Conservation (phyloP, 2,329 filamentous ascomycete genomes). For the Westerdykella sp. region DNA sequence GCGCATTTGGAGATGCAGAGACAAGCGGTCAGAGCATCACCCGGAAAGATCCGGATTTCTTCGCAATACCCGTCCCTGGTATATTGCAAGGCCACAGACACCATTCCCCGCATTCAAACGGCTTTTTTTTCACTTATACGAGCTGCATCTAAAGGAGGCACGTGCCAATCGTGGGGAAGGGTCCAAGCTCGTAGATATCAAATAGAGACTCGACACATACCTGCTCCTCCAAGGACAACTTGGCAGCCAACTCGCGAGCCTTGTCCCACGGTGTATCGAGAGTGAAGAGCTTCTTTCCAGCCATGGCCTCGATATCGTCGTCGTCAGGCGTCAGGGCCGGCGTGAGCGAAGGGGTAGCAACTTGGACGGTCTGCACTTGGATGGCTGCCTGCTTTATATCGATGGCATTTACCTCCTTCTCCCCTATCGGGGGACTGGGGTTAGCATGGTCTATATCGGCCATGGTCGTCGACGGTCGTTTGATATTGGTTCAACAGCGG, state of each 20-base stretch:
- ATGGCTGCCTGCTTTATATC: conserved; percentile 31
- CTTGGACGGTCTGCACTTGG: conserved; percentile 23
- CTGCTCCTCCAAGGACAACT: conserved; percentile 36
- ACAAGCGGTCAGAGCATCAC: too few species aligned
- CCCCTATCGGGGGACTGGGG: conserved; percentile 19
- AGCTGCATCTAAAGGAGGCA: background rate
- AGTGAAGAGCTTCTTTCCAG: conserved; percentile 29
- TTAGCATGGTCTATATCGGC: conserved; percentile 24
- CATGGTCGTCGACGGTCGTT: conserved; percentile 23
- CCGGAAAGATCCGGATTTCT: too few species aligned
- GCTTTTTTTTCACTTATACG: background rate
- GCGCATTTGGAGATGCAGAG: too few species aligned
- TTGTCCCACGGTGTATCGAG: conserved; percentile 28
- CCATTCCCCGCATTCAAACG: background rate
- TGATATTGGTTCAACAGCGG: conserved; percentile 13
- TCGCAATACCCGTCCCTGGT: too few species aligned
- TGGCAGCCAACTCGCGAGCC: conserved; percentile 31
- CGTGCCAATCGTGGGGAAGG: background rate
- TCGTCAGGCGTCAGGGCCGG: conserved; percentile 25
- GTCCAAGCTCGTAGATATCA: conserved; percentile 5
- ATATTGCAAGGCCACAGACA: too few species aligned
- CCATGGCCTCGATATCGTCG: conserved; percentile 23
- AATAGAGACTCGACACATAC: conserved; percentile 18
- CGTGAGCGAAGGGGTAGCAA: conserved; percentile 23
- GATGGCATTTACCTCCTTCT: conserved; percentile 15